Conservation (phyloP, 495 filamentous ascomycete species). For the Penicillium coffeae region DNA sequence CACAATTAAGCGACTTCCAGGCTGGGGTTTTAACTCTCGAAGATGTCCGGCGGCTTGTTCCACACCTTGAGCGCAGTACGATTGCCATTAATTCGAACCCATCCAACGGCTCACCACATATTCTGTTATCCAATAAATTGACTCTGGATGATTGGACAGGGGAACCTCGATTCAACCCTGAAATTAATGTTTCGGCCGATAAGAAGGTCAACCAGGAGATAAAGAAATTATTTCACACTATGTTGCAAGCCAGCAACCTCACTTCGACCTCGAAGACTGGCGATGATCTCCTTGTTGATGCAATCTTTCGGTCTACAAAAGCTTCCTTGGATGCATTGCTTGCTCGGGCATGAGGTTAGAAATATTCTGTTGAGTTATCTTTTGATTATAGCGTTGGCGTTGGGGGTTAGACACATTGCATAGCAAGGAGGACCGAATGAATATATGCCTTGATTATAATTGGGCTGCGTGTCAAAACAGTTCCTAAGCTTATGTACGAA, state of each 20-base stretch:
- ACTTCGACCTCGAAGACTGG: conserved; percentile 4
- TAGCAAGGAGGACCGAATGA: not conserved
- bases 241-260: conserved; percentile 27
- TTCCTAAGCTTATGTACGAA: no score
- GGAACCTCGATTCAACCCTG: conserved; percentile 34
- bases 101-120: conserved; percentile 8
- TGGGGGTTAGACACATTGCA: not conserved
- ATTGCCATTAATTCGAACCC: conserved; percentile 34
- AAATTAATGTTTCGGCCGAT: conserved; percentile 30
- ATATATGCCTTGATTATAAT: not conserved
- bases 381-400: conserved; percentile 12
- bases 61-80: conserved; percentile 38
- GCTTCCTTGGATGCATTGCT: conserved; percentile 35
- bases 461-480: not conserved
- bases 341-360: conserved; percentile 12
- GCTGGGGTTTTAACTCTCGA: conserved; percentile 15
- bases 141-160: conserved; percentile 40
- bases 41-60: conserved; percentile 29
- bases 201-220: conserved; percentile 36
- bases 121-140: conserved; percentile 33
- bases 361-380: not conserved
- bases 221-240: conserved; percentile 37
- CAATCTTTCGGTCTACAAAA: conserved; percentile 33
- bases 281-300: conserved; percentile 19
- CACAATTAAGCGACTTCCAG: not conserved